Conservation (phyloP, 352 stramenopile species). For the Phytophthora lateralis region DNA sequence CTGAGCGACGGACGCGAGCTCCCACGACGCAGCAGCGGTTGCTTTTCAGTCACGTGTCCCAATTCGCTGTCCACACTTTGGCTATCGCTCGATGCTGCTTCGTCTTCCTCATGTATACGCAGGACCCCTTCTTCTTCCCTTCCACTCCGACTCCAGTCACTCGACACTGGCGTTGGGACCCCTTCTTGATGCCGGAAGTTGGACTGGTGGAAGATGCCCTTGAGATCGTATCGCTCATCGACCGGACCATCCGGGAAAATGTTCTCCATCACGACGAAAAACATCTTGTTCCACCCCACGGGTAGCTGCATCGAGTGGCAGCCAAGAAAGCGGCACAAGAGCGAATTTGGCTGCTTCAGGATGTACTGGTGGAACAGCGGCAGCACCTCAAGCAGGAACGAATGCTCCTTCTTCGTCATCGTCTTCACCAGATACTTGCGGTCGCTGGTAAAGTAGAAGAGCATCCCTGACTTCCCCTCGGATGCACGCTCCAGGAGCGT, state of each 20-base stretch:
- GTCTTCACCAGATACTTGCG: conserved; percentile 89
- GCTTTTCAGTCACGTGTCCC: conserved; percentile 46
- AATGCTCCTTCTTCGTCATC: conserved; percentile 89
- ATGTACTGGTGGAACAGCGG: conserved; percentile 89
- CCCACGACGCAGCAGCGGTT: conserved; percentile 59
- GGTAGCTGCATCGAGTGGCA: conserved; percentile 91
- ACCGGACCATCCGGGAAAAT: conserved; percentile 78
- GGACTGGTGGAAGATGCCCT: conserved; percentile 81
- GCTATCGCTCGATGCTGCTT: conserved; percentile 33
- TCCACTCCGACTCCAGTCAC: conserved; percentile 38
- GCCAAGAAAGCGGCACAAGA: conserved; percentile 82
- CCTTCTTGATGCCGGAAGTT: conserved; percentile 52
- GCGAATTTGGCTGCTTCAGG: conserved; percentile 77
- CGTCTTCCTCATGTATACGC: conserved; percentile 28
- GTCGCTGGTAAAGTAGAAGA: conserved; percentile 91
- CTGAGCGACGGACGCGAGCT: conserved; percentile 66
- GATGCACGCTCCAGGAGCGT: conserved; percentile 84
- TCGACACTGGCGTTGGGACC: conserved; percentile 45
- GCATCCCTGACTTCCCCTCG: conserved; percentile 86
- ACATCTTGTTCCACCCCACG: conserved; percentile 91
- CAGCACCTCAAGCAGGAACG: conserved; percentile 81
- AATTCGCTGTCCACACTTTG: conserved; percentile 41
- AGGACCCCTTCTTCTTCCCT: conserved; percentile 34
- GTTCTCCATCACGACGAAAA: conserved; percentile 91
- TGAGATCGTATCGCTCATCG: conserved; percentile 85